These are phyloP conservation scores for Didymella segeticola DNA, from an alignment of 2,329 filamentous ascomycete species.

Conservation along the genomic window DNA sequence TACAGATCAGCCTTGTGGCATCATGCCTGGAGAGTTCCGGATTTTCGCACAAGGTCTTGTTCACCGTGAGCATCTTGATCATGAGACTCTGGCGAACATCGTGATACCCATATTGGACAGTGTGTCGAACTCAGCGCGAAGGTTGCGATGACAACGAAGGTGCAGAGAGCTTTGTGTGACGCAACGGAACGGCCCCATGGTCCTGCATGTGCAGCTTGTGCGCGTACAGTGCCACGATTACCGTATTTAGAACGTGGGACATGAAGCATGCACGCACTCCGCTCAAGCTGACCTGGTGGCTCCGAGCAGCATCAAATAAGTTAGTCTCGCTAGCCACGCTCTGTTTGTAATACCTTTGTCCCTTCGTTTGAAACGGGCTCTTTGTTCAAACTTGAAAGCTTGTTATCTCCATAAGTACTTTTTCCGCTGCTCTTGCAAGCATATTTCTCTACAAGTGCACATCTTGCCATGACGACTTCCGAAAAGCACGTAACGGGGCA, in stretches of 20 bases:
- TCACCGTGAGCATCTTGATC: not conserved
- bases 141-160: not conserved
- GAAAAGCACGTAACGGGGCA: not conserved
- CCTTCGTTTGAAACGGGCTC: not conserved
- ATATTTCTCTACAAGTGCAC: not conserved
- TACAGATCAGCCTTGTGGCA: not conserved
- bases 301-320: not conserved
- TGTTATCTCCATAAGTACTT: not conserved
- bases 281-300: not conserved
- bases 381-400: not conserved
- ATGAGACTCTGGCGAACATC: not conserved
- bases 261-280: not conserved
- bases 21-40: not conserved
- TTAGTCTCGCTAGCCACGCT: not conserved
- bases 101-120: not conserved
- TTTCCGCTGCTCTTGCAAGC: not conserved
- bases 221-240: not conserved
- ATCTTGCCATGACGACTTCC: not conserved
- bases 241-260: not conserved
- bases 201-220: not conserved
- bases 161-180: not conserved
- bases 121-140: not conserved
- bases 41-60: not conserved
- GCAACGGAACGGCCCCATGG: not conserved
- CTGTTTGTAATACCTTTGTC: not conserved